phyloP scores from a whole-genome alignment of 2,329 filamentous ascomycete genomes.

The Fusarium dimerum region DNA sequence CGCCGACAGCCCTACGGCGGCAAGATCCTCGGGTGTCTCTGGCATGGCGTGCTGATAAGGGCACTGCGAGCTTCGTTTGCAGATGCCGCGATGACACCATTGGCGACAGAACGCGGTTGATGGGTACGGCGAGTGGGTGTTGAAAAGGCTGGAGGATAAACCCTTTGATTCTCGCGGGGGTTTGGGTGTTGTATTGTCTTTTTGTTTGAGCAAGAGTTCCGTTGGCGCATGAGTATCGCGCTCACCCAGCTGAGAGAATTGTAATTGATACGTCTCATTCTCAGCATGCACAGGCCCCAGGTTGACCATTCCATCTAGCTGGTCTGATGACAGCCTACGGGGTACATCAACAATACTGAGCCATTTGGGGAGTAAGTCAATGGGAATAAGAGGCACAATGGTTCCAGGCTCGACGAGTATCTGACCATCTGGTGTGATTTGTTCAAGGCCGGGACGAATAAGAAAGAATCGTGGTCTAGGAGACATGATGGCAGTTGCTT shows the following conservation, averaged over 20 bases:
- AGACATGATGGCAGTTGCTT: conserved; percentile 16
- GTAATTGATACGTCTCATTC: conserved; percentile 18
- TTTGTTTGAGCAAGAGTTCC: not conserved
- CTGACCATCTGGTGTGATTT: conserved; percentile 22
- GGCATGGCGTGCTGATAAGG: conserved; percentile 51
- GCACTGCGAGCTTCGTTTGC: conserved; percentile 46
- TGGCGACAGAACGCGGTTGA: conserved; percentile 35
- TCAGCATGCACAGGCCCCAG: conserved; percentile 35
- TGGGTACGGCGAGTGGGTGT: conserved; percentile 6
- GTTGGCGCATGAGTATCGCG: not conserved
- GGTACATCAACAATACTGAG: conserved; percentile 46
- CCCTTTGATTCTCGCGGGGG: conserved; percentile 6
- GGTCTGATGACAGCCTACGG: conserved; percentile 39
- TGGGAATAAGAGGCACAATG: conserved; percentile 55
- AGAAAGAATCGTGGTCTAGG: conserved; percentile 41
- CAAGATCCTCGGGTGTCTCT: conserved; percentile 39
- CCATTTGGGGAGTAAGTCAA: conserved; percentile 52
- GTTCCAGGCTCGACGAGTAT: conserved; percentile 30
- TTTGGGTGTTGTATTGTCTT: not conserved
- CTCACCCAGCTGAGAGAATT: conserved; percentile 9
- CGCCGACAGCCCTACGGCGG: conserved; percentile 42
- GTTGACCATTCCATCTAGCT: conserved; percentile 41
- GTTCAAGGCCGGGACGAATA: conserved; percentile 39
- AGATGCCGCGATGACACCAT: conserved; percentile 51
- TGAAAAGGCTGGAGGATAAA: conserved; percentile 19